Evolutionary conservation across 2,329 filamentous ascomycete genomes (phyloP), one percentile per base, ranked within the genome.

Genomic region (Pseudogymnoascus sp.): DNA sequence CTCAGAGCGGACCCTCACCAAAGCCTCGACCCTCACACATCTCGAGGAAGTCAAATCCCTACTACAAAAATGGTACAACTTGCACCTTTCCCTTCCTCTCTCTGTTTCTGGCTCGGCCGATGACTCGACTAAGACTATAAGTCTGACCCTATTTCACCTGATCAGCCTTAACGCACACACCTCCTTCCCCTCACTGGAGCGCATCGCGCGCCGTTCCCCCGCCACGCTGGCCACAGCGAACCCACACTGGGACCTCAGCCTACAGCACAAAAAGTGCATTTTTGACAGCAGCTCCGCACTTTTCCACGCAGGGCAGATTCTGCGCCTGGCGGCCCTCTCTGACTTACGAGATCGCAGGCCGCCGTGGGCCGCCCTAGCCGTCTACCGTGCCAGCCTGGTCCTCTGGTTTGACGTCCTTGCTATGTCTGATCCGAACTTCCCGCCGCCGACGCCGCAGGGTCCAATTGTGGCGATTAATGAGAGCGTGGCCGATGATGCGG

Each of bases 131-230:
- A 75, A 82, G 15, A 78, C 86, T 66, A 88, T 84, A 70, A 89
- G 87, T 70, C 74, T 90, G 44, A 82, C 88, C 46, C 80, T 90
- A 65, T 90, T 88, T 72, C 88, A 91, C 68, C 79, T 90, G 44
- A 85, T 90, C 70, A 86, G 82, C 59, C 79, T 91, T 64, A 89
- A 89, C 68, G 82, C 84, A 7, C 82, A 88, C 29, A 87, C 86
- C 15, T 85, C 84, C 73, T 88, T 90, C 70, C 79, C 83, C 1
- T 84, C 87, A 68, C 84, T 90, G 53, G 88, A 90, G 75, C 79
- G 82, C 3, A 77, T 90, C 9, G 87, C 87, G 3, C 81, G 87
- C 15, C 79, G 82, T 37, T 86, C 89, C 64, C 78, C 76, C 21
- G 79, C 83, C 53, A 81, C 86, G 65, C 80, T 80, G 7, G 78